Conservation (phyloP, 2,329 filamentous ascomycete genomes). For the Pseudogymnoascus sp. region DNA sequence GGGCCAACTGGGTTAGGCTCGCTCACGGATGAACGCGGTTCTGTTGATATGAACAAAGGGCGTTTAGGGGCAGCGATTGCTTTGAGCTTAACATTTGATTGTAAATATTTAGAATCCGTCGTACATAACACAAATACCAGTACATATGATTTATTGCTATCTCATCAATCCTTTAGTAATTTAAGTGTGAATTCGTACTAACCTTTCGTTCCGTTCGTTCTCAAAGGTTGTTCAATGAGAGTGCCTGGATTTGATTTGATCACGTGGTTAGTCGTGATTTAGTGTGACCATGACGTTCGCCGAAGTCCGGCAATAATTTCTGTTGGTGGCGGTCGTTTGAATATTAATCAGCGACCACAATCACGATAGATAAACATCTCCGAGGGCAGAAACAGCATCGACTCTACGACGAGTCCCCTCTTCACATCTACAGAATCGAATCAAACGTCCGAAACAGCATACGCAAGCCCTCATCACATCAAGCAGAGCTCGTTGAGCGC, state of each 20-base stretch:
- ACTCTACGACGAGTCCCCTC: neutral
- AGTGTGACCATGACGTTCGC: conserved; percentile 6
- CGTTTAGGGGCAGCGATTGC: neutral
- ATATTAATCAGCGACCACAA: conserved; percentile 6
- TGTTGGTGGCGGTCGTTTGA: conserved; percentile 6
- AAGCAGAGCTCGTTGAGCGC: neutral
- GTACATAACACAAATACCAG: conserved; percentile 2
- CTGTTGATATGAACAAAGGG: neutral
- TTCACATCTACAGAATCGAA: neutral
- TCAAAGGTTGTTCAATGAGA: conserved; percentile 3
- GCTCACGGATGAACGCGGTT: neutral
- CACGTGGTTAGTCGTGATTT: conserved; percentile 2
- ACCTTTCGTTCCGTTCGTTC: neutral
- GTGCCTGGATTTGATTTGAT: neutral
- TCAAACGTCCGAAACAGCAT: neutral
- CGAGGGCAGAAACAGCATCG: neutral
- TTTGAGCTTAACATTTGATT: neutral
- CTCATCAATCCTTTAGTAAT: neutral
- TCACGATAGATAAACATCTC: conserved; percentile 6
- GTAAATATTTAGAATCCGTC: conserved; percentile 1
- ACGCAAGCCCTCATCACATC: neutral
- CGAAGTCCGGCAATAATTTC: conserved; percentile 7
- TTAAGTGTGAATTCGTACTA: neutral
- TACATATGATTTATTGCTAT: neutral
- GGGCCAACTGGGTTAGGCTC: neutral